These are phyloP conservation scores for Paecilomyces formosus DNA, from an alignment of 2,329 filamentous ascomycete genomes.

Conservation along the genomic window DNA sequence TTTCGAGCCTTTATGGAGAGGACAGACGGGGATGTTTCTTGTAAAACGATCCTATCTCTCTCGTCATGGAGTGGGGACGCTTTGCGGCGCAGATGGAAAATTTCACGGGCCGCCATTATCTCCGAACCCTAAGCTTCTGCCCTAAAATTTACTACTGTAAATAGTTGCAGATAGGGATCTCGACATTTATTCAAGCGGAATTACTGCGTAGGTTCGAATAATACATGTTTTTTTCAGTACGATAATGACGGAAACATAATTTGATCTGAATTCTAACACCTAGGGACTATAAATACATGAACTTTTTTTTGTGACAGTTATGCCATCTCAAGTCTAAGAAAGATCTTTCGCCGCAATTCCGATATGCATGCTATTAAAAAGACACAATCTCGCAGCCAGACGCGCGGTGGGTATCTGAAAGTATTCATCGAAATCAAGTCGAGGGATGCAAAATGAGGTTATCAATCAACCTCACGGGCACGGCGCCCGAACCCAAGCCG, in stretches of 20 bases:
- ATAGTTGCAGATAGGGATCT: background rate
- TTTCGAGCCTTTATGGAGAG: conserved; percentile 6
- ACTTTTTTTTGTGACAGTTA: background rate
- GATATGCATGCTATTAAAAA: background rate
- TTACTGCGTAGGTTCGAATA: too few species aligned
- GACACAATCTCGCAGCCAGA: background rate
- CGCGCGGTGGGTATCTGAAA: background rate
- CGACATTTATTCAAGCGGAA: too few species aligned
- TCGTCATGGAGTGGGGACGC: background rate
- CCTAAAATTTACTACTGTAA: conserved; percentile 20
- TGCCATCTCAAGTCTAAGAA: background rate
- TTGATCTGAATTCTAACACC: background rate
- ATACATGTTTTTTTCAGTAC: background rate
- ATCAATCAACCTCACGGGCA: conserved; percentile 81
- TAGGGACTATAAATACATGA: background rate
- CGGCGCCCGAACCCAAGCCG: conserved; percentile 63
- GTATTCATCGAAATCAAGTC: background rate
- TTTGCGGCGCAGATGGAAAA: conserved; percentile 14
- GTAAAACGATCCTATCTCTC: conserved; percentile 9
- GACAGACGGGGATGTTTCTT: conserved; percentile 15
- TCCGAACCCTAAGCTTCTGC: conserved; percentile 22
- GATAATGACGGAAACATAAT: background rate
- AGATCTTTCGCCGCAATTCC: background rate
- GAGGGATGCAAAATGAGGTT: conserved; percentile 65
- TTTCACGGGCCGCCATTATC: conserved; percentile 22